Conservation (phyloP, 495 filamentous ascomycete genomes). For the Parathielavia appendiculata region DNA sequence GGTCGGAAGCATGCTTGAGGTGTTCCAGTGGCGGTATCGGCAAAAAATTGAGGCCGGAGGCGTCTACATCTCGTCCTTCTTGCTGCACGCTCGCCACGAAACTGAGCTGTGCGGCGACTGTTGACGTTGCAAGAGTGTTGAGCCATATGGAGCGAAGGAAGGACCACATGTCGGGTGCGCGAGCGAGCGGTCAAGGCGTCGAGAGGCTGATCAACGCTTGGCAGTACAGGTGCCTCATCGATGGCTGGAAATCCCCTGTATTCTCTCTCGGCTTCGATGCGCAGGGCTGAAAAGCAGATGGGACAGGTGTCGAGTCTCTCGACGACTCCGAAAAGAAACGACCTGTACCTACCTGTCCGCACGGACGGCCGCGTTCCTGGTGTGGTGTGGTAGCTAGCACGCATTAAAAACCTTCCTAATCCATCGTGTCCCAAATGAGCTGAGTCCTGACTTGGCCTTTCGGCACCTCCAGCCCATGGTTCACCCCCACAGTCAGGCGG, state of each 20-base stretch:
- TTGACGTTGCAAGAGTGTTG: conserved; percentile 12
- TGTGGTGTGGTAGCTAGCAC: background rate
- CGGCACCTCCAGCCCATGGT: conserved; percentile 9
- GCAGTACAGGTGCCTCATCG: background rate
- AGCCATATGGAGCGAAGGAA: conserved; percentile 14
- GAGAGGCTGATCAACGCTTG: conserved; percentile 6
- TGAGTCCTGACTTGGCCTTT: background rate
- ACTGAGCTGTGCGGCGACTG: conserved; percentile 19
- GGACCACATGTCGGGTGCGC: conserved; percentile 19
- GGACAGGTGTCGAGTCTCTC: background rate
- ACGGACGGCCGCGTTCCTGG: background rate
- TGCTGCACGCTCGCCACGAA: conserved; percentile 22
- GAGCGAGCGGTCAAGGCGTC: background rate
- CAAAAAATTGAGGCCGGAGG: conserved; percentile 17
- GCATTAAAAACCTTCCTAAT: conserved; percentile 12
- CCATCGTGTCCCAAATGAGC: conserved; percentile 6
- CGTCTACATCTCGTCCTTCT: conserved; percentile 13
- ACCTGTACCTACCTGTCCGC: background rate
- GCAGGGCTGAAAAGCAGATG: background rate
- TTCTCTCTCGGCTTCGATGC: background rate
- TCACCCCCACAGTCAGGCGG: conserved; percentile 3
- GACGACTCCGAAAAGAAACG: background rate
- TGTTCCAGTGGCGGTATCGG: conserved; percentile 20
- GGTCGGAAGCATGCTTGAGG: conserved; percentile 9
- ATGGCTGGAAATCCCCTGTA: background rate